Evolutionary conservation across 768 basidiomycete species (phyloP).

Genomic region (Bullera alba): DNA sequence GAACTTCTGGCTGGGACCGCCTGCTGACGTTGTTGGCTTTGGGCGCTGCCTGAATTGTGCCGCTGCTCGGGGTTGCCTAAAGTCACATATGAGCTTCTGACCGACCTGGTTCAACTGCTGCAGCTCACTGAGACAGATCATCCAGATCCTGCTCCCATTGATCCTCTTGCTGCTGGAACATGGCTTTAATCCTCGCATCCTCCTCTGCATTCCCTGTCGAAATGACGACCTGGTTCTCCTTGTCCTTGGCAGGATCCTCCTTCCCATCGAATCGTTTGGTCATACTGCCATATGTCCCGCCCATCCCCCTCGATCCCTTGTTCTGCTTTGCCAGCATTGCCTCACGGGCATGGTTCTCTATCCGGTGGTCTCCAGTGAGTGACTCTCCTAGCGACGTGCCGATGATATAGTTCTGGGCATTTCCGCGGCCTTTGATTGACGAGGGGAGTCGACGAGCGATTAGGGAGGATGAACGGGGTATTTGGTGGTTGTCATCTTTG

Average conservation of each 20-base stretch:
- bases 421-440: constrained; percentile 46
- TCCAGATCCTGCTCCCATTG: constrained; percentile 99
- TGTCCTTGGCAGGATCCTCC: constrained; percentile 52
- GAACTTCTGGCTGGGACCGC: constrained; percentile 41
- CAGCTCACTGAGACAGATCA: constrained; percentile 99
- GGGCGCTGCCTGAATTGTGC: constrained; percentile 1
- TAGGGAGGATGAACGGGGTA: constrained; percentile 91
- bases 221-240: constrained; percentile 15
- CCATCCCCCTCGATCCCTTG: constrained; percentile 19
- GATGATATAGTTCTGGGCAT: constrained; percentile 47
- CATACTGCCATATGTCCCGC: constrained; percentile 50
- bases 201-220: constrained; percentile 61
- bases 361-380: constrained; percentile 56
- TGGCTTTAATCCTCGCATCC: constrained; percentile 91
- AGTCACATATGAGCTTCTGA: not conserved
- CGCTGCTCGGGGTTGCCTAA: constrained; percentile 3
- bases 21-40: not conserved
- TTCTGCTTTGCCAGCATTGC: constrained; percentile 35
- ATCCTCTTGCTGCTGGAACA: constrained; percentile 88
- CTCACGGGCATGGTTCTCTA: constrained; percentile 35
- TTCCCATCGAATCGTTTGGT: constrained; percentile 85
- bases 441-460: constrained; percentile 85
- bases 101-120: not conserved
- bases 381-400: constrained; percentile 38
- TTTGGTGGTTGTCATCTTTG: constrained; percentile 81